Evolutionary conservation across 1,284 basidiomycete species (phyloP).

Genomic region (Lentinula novae-zelandiae): DNA sequence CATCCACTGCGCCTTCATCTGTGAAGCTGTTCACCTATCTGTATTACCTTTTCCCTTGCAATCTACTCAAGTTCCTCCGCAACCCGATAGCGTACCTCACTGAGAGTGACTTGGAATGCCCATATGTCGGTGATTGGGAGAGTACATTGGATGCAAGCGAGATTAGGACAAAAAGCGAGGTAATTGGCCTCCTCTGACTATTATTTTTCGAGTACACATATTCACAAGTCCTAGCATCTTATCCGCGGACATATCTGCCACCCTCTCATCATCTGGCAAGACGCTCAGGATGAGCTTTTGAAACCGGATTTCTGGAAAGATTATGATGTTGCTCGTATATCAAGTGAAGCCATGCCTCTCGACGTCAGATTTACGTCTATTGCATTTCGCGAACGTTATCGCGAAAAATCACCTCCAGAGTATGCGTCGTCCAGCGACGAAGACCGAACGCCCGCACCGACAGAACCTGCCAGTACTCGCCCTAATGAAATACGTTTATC

Average conservation of each 20-base stretch:
- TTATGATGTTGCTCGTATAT: slow-evolving; percentile 64
- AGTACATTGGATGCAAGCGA: slow-evolving; percentile 66
- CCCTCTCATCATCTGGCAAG: slow-evolving; percentile 65
- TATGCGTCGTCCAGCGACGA: neutral
- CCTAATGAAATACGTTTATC: neutral
- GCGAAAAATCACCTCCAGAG: slow-evolving; percentile 6
- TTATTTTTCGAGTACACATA: slow-evolving; percentile 7
- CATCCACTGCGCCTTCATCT: slow-evolving; percentile 50
- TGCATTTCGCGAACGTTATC: slow-evolving; percentile 30
- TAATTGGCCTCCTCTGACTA: slow-evolving; percentile 20
- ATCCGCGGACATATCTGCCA: slow-evolving; percentile 74
- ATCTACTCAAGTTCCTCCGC: slow-evolving; percentile 73
- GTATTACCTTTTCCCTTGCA: slow-evolving; percentile 88
- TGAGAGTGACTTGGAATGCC: slow-evolving; percentile 43
- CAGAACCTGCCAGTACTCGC: neutral
- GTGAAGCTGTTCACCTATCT: slow-evolving; percentile 71
- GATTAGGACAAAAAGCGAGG: slow-evolving; percentile 67
- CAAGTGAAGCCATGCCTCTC: slow-evolving; percentile 69
- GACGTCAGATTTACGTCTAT: slow-evolving; percentile 56
- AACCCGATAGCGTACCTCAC: slow-evolving; percentile 61
- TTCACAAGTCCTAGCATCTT: slow-evolving; percentile 44
- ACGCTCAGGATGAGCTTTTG: slow-evolving; percentile 59
- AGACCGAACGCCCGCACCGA: neutral
- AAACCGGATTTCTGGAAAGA: slow-evolving; percentile 64
- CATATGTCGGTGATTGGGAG: slow-evolving; percentile 62